phyloP scores from a whole-genome alignment of 208 protist species.

The Trichomonas vaginalis region DNA sequence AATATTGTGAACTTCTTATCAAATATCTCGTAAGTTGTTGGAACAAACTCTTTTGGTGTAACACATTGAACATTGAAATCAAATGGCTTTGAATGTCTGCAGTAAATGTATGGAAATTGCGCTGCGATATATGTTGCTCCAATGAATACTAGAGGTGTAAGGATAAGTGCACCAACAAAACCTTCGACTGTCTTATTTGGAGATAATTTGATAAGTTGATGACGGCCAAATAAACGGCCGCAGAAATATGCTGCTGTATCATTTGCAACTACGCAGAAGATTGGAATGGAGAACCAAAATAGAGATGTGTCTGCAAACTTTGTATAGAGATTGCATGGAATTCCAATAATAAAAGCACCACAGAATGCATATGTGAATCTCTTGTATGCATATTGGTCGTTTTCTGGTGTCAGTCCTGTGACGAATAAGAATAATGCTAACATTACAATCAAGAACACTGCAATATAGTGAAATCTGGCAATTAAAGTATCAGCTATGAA shows the following conservation, averaged over 20 bases:
- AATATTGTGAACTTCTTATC: neutral
- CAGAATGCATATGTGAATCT: neutral
- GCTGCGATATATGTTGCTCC: neutral
- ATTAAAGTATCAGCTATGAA: neutral
- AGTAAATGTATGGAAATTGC: constrained; percentile 14
- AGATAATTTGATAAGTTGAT: constrained; percentile 45
- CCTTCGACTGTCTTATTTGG: constrained; percentile 63
- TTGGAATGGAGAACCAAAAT: constrained; percentile 32
- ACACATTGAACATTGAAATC: neutral
- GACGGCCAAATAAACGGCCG: constrained; percentile 46
- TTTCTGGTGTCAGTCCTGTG: neutral
- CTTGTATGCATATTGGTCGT: neutral
- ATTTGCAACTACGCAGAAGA: constrained; percentile 39
- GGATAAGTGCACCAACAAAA: constrained; percentile 49
- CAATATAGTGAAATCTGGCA: neutral
- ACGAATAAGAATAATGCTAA: neutral
- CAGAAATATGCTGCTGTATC: constrained; percentile 46
- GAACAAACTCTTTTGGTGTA: neutral
- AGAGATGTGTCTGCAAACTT: neutral
- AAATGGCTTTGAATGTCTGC: neutral
- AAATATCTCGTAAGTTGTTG: neutral
- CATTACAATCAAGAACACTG: neutral
- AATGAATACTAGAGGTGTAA: constrained; percentile 32
- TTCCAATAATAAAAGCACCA: neutral
- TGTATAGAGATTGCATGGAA: neutral